Evolutionary conservation across 192 early-diverging fungal genomes (phyloP), one percentile per base, ranked within the genome.

Genomic region (Phlyctochytrium arcticum): DNA sequence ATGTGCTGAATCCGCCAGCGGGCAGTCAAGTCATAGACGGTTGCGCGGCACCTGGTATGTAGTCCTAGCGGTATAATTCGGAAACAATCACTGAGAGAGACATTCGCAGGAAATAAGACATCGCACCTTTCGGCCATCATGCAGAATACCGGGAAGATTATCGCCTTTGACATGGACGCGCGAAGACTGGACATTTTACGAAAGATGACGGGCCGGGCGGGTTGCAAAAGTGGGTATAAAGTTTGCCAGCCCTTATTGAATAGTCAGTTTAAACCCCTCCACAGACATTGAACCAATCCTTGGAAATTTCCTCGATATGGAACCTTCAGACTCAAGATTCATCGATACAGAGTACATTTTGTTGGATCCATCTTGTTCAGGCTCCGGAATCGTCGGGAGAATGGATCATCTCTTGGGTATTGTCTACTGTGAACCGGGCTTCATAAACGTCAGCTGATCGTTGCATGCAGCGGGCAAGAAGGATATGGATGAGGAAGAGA

Each of bases 281-380:
- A 19, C 53, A 88, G 88, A 91, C 65, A 89, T 92, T 54, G 79
- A 78, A 57, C 75, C 90, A 4, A 77, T 82, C 4, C 78, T 83
- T 65, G 81, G 77, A 6, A 78, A 66, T 49, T 99, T 99, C 70
- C 76, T 99, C 24, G 91, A 94, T 35, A 71, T 87, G 29, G 81
- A 92, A 46, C 90, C 91, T 57, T 31, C 51, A 5, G 54, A 57
- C 64, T 0, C 70, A 78, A 2, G 87, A 83, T 57, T 69, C 82
- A 12, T 70, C 75, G 36, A 75, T 21, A 75, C 94, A 21, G 87
- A 91, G 57, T 91, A 92, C 74, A 89, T 95, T 42, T 74, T 99
- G 32, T 70, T 99, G 36, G 96, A 99, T 78, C 96, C 96, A 12
- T 92, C 90, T 9, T 99, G 96, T 69, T 94, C 92, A 9, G 96